Evolutionary conservation across 140 eudicot species (phyloP), one percentile per base, ranked within the genome.

Genomic region (Ambrosia hybrid): DNA sequence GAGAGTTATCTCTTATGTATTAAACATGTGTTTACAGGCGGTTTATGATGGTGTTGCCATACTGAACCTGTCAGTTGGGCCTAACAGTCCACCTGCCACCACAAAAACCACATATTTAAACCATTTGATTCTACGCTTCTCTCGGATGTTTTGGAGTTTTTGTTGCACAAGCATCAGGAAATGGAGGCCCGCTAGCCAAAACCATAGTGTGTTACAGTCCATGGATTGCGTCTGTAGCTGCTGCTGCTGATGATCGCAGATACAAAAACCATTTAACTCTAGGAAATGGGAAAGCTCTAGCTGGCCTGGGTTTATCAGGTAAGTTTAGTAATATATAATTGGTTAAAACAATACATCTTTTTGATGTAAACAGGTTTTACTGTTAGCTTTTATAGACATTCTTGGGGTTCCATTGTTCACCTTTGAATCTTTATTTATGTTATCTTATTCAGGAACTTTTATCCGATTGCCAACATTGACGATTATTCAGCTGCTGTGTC

Each of bases 11-110:
- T 14, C 52, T 65, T 0, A 53, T 53, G 37, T 65, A 4, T 41
- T 2, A 11, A 8, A 8, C 43, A 41, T 57, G 48, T 55, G 63
- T 58, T 48, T n/a, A 69, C 90, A 94, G 96, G 99, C 99, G 56
- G 99, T 91, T 72, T 84, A 83, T 74, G 99, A 95, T 80, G 99
- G 99, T 15, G 99, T 95, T 48, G 99, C 91, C 86, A 91, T 95
- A 68, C 69, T 95, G 67, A 95, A 95, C 75, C 96, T 95, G 68
- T 95, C 99, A 26, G 97, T 95, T 53, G 96, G 99, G 68, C 96
- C 99, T 5, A 95, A 95, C 80, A 91, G 99, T 81, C 99, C 99
- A 59, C 99, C 99, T 6, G 97, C 97, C 43, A 86, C 96, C 76
- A 85, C 99, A 57, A 95, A 91, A 80, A 95, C 95, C 34, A 91